Base-by-base conservation (phyloP, 305 asterid species). In the Fraxinus dipetala region DNA sequence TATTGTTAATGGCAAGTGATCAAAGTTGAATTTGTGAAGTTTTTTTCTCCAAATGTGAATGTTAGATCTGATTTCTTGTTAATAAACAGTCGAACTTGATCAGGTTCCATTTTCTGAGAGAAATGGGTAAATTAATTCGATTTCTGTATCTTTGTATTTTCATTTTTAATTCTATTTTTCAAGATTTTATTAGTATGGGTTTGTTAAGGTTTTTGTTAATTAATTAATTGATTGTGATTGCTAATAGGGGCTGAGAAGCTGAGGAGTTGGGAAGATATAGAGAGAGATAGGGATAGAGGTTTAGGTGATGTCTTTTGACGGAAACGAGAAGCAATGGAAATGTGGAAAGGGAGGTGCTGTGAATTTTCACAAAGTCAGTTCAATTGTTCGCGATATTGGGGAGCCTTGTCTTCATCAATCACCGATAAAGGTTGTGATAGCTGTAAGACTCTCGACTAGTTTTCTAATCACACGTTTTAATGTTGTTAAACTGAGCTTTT, bases 361-460 rank as follows among this genome's bases (percentile, higher is more conserved):
- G 87, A 91, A 89, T 90, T 86, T 95, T 77, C 98, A 92, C 81
- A 92, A 85, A 84, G 94, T 95, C 87, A 89, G 96, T 88, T 90
- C 98, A 38, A 90, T 95, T 82, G 96, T 93, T 83, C 95, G 98
- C 78, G 98, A 95, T 85, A 92, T 95, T 87, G 96, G 99, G 87
- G 98, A 95, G 84, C 98, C 98, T 76, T 95, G 99, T 86, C 94
- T 95, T 86, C 92, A 91, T 86, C 99, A 92, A 65, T 89, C 97
- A 74, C 94, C 97, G 28, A 86, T 94, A 88, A 94, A 95, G 96
- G 98, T 95, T 90, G 91, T 88, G 80, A 83, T 85, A 82, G 83
- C 93, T 78, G 92, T 90, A 92, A 87, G 94, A 77, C 79, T 85
- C 90, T 79, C 78, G 14, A 69, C 77, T 54, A 78, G 31, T 7